phyloP scores from a whole-genome alignment of 352 stramenopile genomes.

The Phytophthora tentaculata region DNA sequence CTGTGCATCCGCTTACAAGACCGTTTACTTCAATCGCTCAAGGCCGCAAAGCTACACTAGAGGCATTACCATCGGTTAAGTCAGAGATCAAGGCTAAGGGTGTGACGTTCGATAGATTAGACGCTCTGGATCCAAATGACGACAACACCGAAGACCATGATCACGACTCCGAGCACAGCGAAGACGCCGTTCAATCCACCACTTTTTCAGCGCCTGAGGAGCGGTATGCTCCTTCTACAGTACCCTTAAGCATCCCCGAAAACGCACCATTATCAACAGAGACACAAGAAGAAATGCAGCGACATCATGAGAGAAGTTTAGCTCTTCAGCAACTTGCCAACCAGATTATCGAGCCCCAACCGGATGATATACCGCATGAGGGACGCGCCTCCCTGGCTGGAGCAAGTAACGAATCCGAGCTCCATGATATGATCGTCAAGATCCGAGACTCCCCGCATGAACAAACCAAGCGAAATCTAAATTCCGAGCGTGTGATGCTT shows the following conservation, averaged over 20 bases:
- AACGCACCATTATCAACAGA: not conserved
- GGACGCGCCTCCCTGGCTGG: conserved; percentile 26
- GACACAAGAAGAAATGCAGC: conserved; percentile 4
- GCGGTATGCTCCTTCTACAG: conserved; percentile 22
- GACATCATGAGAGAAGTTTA: conserved; percentile 21
- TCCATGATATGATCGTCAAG: conserved; percentile 51
- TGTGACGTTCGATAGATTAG: conserved; percentile 23
- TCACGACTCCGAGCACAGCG: not conserved
- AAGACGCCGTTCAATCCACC: conserved; percentile 2
- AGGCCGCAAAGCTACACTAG: conserved; percentile 36
- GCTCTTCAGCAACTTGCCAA: conserved; percentile 24
- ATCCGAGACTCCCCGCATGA: conserved; percentile 57
- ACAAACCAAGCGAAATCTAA: conserved; percentile 51
- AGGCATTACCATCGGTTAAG: conserved; percentile 31
- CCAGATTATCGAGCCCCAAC: conserved; percentile 14
- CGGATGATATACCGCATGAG: conserved; percentile 1
- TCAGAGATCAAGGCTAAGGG: conserved; percentile 13
- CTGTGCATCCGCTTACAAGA: conserved; percentile 30
- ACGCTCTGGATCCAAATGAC: conserved; percentile 15
- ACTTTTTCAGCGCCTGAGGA: conserved; percentile 1
- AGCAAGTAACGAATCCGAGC: conserved; percentile 27
- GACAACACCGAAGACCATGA: conserved; percentile 7
- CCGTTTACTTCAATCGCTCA: conserved; percentile 28
- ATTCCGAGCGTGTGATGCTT: conserved; percentile 60
- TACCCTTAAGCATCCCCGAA: conserved; percentile 4